Evolutionary conservation across 2,329 filamentous ascomycete genomes (phyloP).

Genomic region (Beauveria rudraprayagi): DNA sequence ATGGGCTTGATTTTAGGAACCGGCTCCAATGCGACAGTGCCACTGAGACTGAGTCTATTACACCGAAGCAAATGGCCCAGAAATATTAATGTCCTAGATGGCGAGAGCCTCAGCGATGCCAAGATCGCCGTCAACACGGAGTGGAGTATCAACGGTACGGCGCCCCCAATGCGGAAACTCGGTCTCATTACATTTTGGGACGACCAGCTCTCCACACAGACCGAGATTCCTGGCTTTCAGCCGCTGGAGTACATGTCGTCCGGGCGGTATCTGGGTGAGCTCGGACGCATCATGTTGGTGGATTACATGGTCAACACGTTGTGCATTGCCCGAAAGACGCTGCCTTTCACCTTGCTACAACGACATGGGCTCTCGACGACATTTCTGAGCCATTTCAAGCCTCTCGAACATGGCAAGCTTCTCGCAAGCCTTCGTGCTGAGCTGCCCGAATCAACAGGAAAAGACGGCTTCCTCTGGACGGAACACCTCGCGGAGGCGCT

Average conservation of each 20-base stretch:
- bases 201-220: conserved; percentile 53
- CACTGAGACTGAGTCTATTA: conserved; percentile 55
- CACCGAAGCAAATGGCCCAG: conserved; percentile 53
- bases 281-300: conserved; percentile 61
- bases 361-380: conserved; percentile 61
- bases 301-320: conserved; percentile 50
- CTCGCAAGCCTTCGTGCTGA: conserved; percentile 40
- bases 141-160: conserved; percentile 72
- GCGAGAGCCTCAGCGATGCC: conserved; percentile 39
- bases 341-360: conserved; percentile 49
- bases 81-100: conserved; percentile 40
- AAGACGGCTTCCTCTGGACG: conserved; percentile 53
- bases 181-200: conserved; percentile 66
- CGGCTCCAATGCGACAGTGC: conserved; percentile 73
- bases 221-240: conserved; percentile 67
- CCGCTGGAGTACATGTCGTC: conserved; percentile 81
- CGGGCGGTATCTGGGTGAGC: conserved; percentile 68
- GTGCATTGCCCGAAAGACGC: conserved; percentile 29
- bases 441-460: conserved; percentile 41
- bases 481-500: conserved; percentile 49
- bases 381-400: conserved; percentile 63
- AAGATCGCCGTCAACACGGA: conserved; percentile 76
- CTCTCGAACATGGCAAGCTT: conserved; percentile 36
- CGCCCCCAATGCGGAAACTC: conserved; percentile 55
- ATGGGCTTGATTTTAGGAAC: conserved; percentile 81